These are phyloP conservation scores for Pseudopithomyces chartarum DNA, from an alignment of 2,329 filamentous ascomycete genomes.

Conservation along the genomic window DNA sequence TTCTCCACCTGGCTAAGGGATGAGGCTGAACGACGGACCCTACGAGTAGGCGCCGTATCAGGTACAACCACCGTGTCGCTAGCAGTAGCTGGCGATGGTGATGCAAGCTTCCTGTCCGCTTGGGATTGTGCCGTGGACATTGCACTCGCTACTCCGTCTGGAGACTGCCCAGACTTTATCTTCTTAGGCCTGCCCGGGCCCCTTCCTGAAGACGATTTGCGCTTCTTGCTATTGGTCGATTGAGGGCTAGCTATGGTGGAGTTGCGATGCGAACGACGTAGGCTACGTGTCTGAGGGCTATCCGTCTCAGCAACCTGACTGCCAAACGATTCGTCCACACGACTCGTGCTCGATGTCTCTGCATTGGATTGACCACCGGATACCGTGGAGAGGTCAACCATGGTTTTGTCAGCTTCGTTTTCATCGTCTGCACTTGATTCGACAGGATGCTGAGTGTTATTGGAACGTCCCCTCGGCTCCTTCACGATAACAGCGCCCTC, in stretches of 20 bases:
- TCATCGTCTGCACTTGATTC: slow-evolving; percentile 14
- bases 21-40: slow-evolving; percentile 34
- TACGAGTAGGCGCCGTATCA: slow-evolving; percentile 28
- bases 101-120: slow-evolving; percentile 22
- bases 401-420: slow-evolving; percentile 30
- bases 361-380: slow-evolving; percentile 12
- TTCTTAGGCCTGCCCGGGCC: slow-evolving; percentile 19
- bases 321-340: slow-evolving; percentile 45
- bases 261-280: slow-evolving; percentile 35
- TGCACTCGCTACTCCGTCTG: slow-evolving; percentile 47
- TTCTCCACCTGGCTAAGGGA: slow-evolving; percentile 36
- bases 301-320: slow-evolving; percentile 20
- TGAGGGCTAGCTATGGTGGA: slow-evolving; percentile 26
- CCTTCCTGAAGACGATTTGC: slow-evolving; percentile 13
- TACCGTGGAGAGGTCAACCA: slow-evolving; percentile 3
- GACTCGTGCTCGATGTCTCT: slow-evolving; percentile 32
- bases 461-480: slow-evolving; percentile 20
- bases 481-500: slow-evolving; percentile 10
- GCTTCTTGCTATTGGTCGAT: slow-evolving; percentile 27
- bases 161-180: slow-evolving; percentile 10
- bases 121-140: slow-evolving; percentile 10
- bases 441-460: slow-evolving; percentile 7
- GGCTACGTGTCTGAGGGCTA: slow-evolving; percentile 21
- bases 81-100: slow-evolving; percentile 5
- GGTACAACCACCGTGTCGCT: slow-evolving; percentile 12